Conservation (phyloP, 139 green algal species). For the Marvania coccoides region DNA sequence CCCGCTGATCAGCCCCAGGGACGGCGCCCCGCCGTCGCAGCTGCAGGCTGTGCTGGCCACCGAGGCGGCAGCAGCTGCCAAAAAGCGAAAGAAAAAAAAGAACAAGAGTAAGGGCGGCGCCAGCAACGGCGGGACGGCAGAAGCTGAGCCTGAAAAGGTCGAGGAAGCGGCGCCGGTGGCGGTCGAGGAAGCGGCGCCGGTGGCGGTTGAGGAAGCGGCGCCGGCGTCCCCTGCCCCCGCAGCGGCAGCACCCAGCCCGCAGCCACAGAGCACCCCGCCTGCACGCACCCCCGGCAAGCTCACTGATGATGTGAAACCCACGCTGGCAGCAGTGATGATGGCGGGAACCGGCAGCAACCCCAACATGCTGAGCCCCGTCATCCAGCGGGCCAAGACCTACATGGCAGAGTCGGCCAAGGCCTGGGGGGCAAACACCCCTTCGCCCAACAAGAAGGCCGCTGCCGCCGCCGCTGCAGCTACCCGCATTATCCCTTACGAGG, state of each 20-base stretch:
- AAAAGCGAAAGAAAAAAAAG: not conserved
- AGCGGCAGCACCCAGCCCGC: too few species aligned
- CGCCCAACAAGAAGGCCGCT: not conserved
- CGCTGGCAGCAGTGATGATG: too few species aligned
- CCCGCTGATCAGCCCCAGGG: too few species aligned
- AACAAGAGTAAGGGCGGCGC: not conserved
- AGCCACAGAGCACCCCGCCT: too few species aligned
- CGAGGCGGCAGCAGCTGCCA: too few species aligned
- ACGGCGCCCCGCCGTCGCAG: too few species aligned
- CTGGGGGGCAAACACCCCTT: conserved; percentile 5
- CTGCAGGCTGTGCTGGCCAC: too few species aligned
- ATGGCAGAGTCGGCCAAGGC: conserved; percentile 24
- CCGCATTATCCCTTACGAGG: conserved; percentile 10
- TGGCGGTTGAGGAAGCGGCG: not conserved
- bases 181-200: not conserved
- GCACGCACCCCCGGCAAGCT: conserved; percentile 5
- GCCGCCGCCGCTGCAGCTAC: not conserved
- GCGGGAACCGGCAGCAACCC: too few species aligned
- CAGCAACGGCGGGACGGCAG: not conserved
- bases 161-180: not conserved
- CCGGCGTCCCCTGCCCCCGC: too few species aligned
- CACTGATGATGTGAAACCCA: not conserved
- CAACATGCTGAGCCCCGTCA: too few species aligned
- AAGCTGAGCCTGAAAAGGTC: not conserved
- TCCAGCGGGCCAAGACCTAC: too few species aligned